These are phyloP conservation scores for Diutina siamensis DNA, from an alignment of 1,139 yeast genomes.

Conservation along the genomic window DNA sequence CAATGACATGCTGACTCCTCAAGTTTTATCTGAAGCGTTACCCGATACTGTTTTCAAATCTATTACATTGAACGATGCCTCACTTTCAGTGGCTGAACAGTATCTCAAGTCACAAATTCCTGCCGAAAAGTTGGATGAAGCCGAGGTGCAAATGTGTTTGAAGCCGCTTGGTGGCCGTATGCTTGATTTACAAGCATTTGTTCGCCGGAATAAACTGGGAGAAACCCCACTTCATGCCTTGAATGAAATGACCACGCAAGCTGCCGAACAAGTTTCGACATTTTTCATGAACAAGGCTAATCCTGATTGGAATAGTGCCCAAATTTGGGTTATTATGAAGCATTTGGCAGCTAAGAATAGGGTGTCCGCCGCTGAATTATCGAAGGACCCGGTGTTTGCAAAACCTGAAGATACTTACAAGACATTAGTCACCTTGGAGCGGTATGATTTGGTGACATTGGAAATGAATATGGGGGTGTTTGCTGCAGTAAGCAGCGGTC, in stretches of 20 bases:
- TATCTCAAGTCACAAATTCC: slow-evolving; percentile 55
- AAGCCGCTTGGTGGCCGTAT: slow-evolving; percentile 88
- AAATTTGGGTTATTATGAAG: slow-evolving; percentile 80
- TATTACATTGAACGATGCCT: slow-evolving; percentile 71
- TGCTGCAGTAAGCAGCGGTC: slow-evolving; percentile 57
- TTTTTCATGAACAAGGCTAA: slow-evolving; percentile 41
- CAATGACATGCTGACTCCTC: slow-evolving; percentile 71
- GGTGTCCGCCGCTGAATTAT: slow-evolving; percentile 40
- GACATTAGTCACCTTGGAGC: slow-evolving; percentile 62
- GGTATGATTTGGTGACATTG: slow-evolving; percentile 61
- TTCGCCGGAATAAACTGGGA: slow-evolving; percentile 78
- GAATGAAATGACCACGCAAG: slow-evolving; percentile 67
- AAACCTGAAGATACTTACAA: slow-evolving; percentile 35
- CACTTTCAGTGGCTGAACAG: slow-evolving; percentile 53
- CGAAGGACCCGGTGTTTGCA: slow-evolving; percentile 54
- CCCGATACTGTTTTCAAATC: slow-evolving; percentile 84
- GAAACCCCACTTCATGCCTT: slow-evolving; percentile 72
- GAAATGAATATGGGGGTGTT: slow-evolving; percentile 68
- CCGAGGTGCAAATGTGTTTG: slow-evolving; percentile 25
- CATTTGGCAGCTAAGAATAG: slow-evolving; percentile 37
- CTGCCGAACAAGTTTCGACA: slow-evolving; percentile 81
- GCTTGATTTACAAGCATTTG: slow-evolving; percentile 85
- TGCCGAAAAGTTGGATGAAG: slow-evolving; percentile 7
- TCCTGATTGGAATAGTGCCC: slow-evolving; percentile 58
- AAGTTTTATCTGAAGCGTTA: slow-evolving; percentile 52